These are phyloP conservation scores for Alisma plantagoaquatica DNA, from an alignment of 106 monocot species.

Conservation along the genomic window DNA sequence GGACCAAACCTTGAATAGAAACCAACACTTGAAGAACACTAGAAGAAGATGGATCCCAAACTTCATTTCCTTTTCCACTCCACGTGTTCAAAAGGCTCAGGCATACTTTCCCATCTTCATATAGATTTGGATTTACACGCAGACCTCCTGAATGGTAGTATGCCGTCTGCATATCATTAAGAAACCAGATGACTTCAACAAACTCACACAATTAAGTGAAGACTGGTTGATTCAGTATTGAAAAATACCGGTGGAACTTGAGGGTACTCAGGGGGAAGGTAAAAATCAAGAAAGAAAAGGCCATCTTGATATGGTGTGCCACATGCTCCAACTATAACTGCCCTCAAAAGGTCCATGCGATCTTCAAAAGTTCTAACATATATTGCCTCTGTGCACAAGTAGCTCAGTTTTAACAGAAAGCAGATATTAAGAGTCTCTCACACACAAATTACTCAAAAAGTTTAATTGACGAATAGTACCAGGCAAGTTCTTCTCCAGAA, in stretches of 20 bases:
- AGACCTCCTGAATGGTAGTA: conserved; percentile 96
- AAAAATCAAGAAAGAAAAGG: conserved; percentile 98
- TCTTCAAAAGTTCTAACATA: conserved; percentile 95
- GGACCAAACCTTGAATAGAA: conserved; percentile 94
- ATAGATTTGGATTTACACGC: conserved; percentile 89
- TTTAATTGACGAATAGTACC: conserved; percentile 16
- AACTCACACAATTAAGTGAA: neutral
- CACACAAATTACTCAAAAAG: neutral
- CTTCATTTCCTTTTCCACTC: conserved; percentile 93
- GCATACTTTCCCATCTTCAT: conserved; percentile 93
- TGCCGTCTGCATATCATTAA: conserved; percentile 37
- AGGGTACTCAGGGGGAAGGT: conserved; percentile 76
- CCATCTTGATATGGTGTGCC: conserved; percentile 99
- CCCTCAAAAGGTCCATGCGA: conserved; percentile 89
- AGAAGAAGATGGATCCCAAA: conserved; percentile 89
- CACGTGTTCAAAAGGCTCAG: conserved; percentile 94
- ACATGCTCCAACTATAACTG: conserved; percentile 85
- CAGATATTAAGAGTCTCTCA: neutral
- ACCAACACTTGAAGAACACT: conserved; percentile 95
- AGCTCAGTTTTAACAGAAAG: neutral
- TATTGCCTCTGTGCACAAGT: conserved; percentile 51
- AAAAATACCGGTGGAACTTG: conserved; percentile 80
- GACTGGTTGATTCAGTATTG: too few relatives aligned
- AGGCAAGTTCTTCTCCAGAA: conserved; percentile 86
- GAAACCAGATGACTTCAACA: neutral